Conservation (phyloP, 192 early-diverging fungal genomes). For the Gigaspora rosea region DNA sequence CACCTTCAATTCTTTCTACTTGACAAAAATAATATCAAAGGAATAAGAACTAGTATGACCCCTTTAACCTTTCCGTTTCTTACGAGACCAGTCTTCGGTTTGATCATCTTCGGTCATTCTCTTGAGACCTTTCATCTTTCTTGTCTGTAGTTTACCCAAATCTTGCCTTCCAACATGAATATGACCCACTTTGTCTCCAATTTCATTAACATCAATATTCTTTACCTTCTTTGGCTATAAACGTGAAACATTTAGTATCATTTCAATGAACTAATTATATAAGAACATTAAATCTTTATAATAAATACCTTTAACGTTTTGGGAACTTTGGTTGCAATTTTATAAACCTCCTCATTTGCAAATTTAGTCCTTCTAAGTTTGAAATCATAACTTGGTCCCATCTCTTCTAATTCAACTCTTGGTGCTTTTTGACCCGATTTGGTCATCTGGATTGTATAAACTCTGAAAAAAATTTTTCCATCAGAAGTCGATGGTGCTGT, state of each 20-base stretch:
- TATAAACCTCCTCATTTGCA: slow-evolving; percentile 81
- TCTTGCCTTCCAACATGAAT: slow-evolving; percentile 93
- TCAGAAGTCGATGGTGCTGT: slow-evolving; percentile 40
- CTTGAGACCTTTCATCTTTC: slow-evolving; percentile 99
- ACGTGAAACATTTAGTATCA: slow-evolving; percentile 8
- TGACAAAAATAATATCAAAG: not conserved
- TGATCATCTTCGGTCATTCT: slow-evolving; percentile 32
- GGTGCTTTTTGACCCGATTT: slow-evolving; percentile 86
- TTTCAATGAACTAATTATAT: not conserved
- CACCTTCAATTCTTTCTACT: no score
- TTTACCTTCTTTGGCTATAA: slow-evolving; percentile 80
- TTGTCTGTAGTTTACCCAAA: slow-evolving; percentile 89
- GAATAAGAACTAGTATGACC: not conserved
- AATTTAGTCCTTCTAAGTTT: slow-evolving; percentile 70
- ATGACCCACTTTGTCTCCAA: slow-evolving; percentile 90
- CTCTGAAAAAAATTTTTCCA: slow-evolving; percentile 74
- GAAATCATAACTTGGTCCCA: slow-evolving; percentile 90
- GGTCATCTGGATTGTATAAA: slow-evolving; percentile 82
- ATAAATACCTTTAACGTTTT: slow-evolving; percentile 76
- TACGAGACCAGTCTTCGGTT: not conserved
- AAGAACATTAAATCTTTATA: not conserved
- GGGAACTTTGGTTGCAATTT: slow-evolving; percentile 79
- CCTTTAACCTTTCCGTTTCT: slow-evolving; percentile 5
- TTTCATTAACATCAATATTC: slow-evolving; percentile 87
- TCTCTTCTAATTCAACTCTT: slow-evolving; percentile 88